Percentiles rank a stretch among this genome's conserved stretches.
phyloP scores from a whole-genome alignment of 2,329 filamentous ascomycete species.

The Aspergillus quadricinctus region DNA sequence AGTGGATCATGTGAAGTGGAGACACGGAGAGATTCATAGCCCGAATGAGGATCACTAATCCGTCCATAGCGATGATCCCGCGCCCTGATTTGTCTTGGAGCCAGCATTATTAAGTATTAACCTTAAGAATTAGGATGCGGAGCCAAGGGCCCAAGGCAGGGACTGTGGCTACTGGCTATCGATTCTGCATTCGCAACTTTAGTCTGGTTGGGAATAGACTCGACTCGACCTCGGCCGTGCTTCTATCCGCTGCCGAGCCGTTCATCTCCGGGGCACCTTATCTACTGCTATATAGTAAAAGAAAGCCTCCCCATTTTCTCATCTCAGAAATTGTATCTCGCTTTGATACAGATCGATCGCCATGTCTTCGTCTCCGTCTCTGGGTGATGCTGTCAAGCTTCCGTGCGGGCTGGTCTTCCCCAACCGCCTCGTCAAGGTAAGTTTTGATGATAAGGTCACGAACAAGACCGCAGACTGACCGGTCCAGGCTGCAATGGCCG shows the following conservation, averaged over 20 bases:
- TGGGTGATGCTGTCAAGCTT: constrained; percentile 46
- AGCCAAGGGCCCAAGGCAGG: not conserved
- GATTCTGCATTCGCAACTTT: not conserved
- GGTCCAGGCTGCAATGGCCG: constrained; percentile 41
- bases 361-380: constrained; percentile 22
- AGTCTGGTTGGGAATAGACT: not conserved
- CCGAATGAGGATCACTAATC: not conserved
- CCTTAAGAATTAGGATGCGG: not conserved
- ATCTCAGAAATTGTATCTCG: not conserved
- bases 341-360: not conserved
- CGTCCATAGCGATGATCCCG: not conserved
- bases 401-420: constrained; percentile 54
- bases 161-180: not conserved
- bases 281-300: not conserved
- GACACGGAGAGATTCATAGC: not conserved
- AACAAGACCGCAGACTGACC: not conserved
- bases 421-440: constrained; percentile 50
- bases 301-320: not conserved
- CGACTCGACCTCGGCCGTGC: not conserved
- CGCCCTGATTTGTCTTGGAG: not conserved
- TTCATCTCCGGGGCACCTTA: not conserved
- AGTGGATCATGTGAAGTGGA: not conserved
- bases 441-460: constrained; percentile 2
- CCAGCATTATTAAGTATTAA: not conserved
- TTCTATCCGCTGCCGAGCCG: not conserved